A percentile compares a stretch with the other conserved stretches of the same genome.
Evolutionary conservation across 768 basidiomycete species (phyloP).

Genomic region (Kwoniella pini): DNA sequence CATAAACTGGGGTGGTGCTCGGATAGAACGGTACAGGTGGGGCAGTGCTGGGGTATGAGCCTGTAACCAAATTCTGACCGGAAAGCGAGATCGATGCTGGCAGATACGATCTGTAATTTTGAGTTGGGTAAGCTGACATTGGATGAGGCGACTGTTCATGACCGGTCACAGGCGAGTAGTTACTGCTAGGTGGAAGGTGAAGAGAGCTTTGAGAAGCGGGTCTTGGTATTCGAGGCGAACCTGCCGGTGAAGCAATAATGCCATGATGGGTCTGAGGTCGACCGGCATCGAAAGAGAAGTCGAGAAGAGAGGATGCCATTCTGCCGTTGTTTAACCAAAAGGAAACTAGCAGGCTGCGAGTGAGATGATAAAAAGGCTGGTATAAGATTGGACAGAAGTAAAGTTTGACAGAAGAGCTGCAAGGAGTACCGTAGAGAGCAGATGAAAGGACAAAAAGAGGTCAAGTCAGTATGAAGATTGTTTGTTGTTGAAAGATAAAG

Average conservation of each 20-base stretch:
- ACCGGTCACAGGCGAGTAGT: constrained; percentile 21
- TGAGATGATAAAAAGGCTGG: neutral
- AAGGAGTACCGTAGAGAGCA: constrained; percentile 26
- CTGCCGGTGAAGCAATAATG: constrained; percentile 31
- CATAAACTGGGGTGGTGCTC: constrained; percentile 27
- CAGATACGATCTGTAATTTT: constrained; percentile 15
- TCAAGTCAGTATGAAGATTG: constrained; percentile 7
- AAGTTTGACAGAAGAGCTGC: constrained; percentile 18
- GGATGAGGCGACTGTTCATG: constrained; percentile 18
- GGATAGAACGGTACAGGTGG: constrained; percentile 35
- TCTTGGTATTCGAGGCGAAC: constrained; percentile 36
- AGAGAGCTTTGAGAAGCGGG: constrained; percentile 37
- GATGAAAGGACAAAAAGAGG: constrained; percentile 35
- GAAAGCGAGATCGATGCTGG: constrained; percentile 18
- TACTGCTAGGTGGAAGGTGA: constrained; percentile 27
- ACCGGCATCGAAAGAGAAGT: constrained; percentile 20
- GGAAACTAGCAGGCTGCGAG: neutral
- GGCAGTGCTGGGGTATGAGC: constrained; percentile 23
- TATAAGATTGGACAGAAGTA: neutral
- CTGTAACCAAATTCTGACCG: constrained; percentile 11
- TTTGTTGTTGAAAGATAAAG: constrained; percentile 15
- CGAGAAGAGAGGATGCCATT: constrained; percentile 24
- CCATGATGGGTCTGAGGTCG: constrained; percentile 43
- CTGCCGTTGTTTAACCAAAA: neutral
- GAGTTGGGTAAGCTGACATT: constrained; percentile 23